Evolutionary conservation across 257 asterid genomes (phyloP).

Genomic region (Linaria vulgaris): DNA sequence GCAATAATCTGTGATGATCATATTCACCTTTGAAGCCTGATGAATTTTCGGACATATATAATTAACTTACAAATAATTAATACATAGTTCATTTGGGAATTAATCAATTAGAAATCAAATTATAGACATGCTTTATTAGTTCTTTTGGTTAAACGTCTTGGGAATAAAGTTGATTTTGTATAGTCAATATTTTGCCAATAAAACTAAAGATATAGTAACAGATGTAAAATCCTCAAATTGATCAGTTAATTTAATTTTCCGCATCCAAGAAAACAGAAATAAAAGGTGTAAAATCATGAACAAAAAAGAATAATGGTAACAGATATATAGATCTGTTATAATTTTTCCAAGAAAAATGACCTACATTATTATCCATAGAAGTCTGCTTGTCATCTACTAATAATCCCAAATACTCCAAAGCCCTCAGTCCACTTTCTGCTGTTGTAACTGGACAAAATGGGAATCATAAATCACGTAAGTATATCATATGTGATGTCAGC

Average conservation of each 20-base stretch:
- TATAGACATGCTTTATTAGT: no score
- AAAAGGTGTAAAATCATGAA: no score
- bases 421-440: constrained; percentile 53
- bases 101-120: background rate
- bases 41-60: background rate
- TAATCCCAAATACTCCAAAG: constrained; percentile 50
- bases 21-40: constrained; percentile 53
- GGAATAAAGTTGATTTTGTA: background rate
- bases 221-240: no score
- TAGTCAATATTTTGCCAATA: background rate
- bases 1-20: constrained; percentile 68
- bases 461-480: no score
- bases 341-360: constrained; percentile 7
- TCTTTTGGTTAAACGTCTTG: no score
- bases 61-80: background rate
- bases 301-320: no score
- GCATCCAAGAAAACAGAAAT: no score
- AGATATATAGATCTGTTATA: background rate
- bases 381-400: constrained; percentile 30
- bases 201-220: background rate
- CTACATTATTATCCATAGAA: constrained; percentile 31
- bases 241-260: no score
- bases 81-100: background rate
- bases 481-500: background rate
- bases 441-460: constrained; percentile 49